These are phyloP conservation scores for Herpetomonas tarakana DNA, from an alignment of 208 protist species.

Conservation along the genomic window DNA sequence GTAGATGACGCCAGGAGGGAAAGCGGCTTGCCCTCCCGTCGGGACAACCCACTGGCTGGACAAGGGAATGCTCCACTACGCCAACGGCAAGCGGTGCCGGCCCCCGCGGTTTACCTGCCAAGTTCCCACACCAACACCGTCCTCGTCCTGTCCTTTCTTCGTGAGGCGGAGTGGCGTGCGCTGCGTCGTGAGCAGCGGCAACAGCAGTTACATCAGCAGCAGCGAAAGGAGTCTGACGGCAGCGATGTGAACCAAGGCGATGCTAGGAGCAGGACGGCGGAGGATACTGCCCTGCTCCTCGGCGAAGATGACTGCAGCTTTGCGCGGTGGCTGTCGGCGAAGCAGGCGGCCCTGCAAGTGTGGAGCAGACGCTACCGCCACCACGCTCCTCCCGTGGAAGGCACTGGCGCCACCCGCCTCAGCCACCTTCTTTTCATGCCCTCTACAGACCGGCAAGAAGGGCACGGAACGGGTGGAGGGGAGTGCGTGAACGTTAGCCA, in stretches of 20 bases:
- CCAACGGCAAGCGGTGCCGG: neutral
- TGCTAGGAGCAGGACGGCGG: neutral
- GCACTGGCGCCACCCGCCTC: neutral
- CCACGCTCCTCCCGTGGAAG: neutral
- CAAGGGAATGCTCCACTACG: too few species aligned
- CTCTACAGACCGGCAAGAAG: neutral
- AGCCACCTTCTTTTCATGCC: neutral
- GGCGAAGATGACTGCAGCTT: slow-evolving; percentile 14
- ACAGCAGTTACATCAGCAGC: neutral
- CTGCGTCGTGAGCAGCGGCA: neutral
- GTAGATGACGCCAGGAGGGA: too few species aligned
- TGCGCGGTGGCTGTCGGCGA: slow-evolving; percentile 16
- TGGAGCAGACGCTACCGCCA: slow-evolving; percentile 1
- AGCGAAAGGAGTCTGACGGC: neutral
- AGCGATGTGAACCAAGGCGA: too few species aligned
- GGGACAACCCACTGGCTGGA: too few species aligned
- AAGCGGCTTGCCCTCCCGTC: too few species aligned
- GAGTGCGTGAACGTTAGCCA: too few species aligned
- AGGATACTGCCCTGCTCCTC: slow-evolving; percentile 5
- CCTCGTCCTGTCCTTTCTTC: neutral
- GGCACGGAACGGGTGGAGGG: too few species aligned
- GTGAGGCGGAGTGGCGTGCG: neutral
- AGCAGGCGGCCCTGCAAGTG: neutral
- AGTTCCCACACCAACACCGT: neutral
- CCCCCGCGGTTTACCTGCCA: neutral